Conservation (phyloP, 2,329 filamentous ascomycete species). For the Thermoascus crustaceus region DNA sequence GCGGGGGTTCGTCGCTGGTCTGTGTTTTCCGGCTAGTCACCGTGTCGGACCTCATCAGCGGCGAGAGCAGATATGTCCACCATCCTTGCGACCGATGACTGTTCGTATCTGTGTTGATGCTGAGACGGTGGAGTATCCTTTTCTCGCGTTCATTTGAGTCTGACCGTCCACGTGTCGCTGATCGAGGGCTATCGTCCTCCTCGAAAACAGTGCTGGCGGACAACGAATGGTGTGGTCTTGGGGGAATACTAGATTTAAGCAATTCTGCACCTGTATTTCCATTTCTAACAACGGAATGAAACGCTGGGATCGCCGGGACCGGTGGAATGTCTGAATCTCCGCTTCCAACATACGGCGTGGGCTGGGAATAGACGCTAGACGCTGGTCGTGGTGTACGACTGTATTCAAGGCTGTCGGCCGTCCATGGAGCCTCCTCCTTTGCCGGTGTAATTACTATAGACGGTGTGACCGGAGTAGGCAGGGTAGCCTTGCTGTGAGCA, state of each 20-base stretch:
- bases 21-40: slow-evolving; percentile 22
- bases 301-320: slow-evolving; percentile 32
- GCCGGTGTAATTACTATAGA: slow-evolving; percentile 41
- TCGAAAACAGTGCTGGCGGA: slow-evolving; percentile 33
- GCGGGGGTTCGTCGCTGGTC: slow-evolving; percentile 16
- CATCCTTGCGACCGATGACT: slow-evolving; percentile 40
- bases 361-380: slow-evolving; percentile 39
- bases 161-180: slow-evolving; percentile 12
- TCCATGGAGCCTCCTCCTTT: slow-evolving; percentile 31
- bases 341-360: slow-evolving; percentile 22
- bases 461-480: slow-evolving; percentile 35
- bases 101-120: slow-evolving; percentile 28
- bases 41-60: slow-evolving; percentile 33
- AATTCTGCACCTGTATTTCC: slow-evolving; percentile 10
- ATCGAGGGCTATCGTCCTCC: slow-evolving; percentile 19
- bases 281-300: slow-evolving; percentile 16
- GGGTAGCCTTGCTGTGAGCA: slow-evolving; percentile 24
- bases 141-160: slow-evolving; percentile 23
- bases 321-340: slow-evolving; percentile 27
- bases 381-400: slow-evolving; percentile 24
- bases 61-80: slow-evolving; percentile 43
- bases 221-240: slow-evolving; percentile 20
- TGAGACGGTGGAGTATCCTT: slow-evolving; percentile 22
- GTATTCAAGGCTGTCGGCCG: slow-evolving; percentile 16
- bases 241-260: slow-evolving; percentile 11